Evolutionary conservation across 2,329 filamentous ascomycete species (phyloP), one percentile per base, ranked within the genome.

Genomic region (Trichoderma oligosporum): DNA sequence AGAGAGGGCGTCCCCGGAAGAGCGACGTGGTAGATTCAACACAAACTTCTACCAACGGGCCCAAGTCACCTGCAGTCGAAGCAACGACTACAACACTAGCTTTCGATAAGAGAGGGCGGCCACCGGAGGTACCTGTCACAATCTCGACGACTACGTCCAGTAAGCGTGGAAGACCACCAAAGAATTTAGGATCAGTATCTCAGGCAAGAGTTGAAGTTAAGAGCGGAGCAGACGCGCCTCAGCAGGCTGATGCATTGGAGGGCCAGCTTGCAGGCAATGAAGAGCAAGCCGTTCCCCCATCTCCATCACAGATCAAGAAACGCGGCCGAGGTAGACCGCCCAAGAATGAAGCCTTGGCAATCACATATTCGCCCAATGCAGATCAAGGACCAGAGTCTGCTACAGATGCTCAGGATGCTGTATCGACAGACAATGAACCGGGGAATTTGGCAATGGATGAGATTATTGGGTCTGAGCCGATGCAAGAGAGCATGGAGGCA

Each of bases 281-380:
- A 46, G 41, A 22, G 38, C 41, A 36, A 31, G 16, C 24, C 25
- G 11, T 14, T n/a, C 22, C 52, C 29, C 16, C 31, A 39, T 18
- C 41, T 29, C 14, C 16, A n/a, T 6, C 18, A n/a, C 16, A 20
- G 8, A 24, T 5, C 16, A 45, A 39, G 39, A 57, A 22, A 46
- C 45, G 36, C 5, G 39, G 45, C 11, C 47, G 57, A 18, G 57
- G 57, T 9, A 56, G 57, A 27, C 57, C 57, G 4, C 45, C 57
- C 2, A 59, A 57, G 51, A 41, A n/a, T n/a, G 31, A 16, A 12
- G 18, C 45, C 2, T 44, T 27, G 16, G 12, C 45, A 24, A 16
- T 33, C n/a, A 9, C 48, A 5, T 5, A 18, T 7, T n/a, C 11
- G 6, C 24, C 47, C 3, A 7, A 3, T 22, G 20, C 41, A 29